phyloP scores from a whole-genome alignment of 2,329 filamentous ascomycete genomes.

The Chrysoporthe deuterocubensis region DNA sequence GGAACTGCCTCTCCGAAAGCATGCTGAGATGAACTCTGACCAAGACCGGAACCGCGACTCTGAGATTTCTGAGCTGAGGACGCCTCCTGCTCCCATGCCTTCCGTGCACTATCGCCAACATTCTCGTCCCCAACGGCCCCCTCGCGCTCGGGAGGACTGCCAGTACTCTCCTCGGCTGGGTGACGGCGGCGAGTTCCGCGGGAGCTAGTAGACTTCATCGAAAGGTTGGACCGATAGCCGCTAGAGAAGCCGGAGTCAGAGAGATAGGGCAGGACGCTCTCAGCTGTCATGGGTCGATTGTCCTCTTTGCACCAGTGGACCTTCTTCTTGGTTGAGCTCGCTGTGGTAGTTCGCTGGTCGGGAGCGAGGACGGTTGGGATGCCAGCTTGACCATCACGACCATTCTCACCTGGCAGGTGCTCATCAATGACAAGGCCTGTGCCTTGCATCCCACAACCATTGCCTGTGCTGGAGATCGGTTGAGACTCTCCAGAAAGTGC shows the following conservation, averaged over 20 bases:
- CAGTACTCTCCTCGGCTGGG: conserved; percentile 25
- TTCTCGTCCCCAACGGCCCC: background rate
- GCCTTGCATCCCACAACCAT: conserved; percentile 2
- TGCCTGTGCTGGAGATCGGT: background rate
- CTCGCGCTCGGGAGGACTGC: conserved; percentile 23
- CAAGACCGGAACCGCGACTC: background rate
- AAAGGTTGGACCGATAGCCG: conserved; percentile 1
- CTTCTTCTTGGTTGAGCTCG: conserved; percentile 17
- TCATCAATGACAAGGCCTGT: background rate
- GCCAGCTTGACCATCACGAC: background rate
- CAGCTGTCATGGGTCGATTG: conserved; percentile 9
- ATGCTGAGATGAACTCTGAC: background rate
- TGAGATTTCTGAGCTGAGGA: background rate
- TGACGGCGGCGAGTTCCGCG: conserved; percentile 20
- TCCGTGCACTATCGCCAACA: conserved; percentile 16
- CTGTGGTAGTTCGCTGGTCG: background rate
- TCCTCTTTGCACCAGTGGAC: conserved; percentile 21
- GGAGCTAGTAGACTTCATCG: conserved; percentile 13
- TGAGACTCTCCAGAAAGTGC: background rate
- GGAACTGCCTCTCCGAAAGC: background rate
- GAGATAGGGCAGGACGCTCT: background rate
- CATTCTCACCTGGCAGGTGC: conserved; percentile 3
- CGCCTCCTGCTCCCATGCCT: background rate
- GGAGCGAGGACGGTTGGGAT: background rate
- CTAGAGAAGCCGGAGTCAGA: conserved; percentile 8